Evolutionary conservation across 768 basidiomycete genomes (phyloP).

Genomic region (Lactarius pseudohatsudake): DNA sequence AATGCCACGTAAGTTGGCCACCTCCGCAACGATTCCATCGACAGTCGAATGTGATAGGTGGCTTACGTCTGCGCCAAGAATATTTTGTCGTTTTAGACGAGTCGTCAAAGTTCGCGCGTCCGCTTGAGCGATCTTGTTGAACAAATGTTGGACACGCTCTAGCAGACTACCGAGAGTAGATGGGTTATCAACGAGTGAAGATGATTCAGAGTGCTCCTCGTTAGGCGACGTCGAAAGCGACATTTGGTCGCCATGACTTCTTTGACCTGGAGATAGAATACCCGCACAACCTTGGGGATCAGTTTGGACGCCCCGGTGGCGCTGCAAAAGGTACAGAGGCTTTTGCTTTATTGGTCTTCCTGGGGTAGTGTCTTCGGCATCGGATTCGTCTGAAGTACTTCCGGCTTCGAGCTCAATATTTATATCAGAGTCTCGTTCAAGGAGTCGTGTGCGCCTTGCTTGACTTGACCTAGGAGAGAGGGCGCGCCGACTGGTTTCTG

Average conservation of each 20-base stretch:
- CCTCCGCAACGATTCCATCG: conserved; percentile 68
- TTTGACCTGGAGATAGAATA: conserved; percentile 36
- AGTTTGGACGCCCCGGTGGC: conserved; percentile 61
- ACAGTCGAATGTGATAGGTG: conserved; percentile 86
- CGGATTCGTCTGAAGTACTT: conserved; percentile 14
- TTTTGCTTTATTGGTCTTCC: neutral
- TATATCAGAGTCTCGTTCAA: conserved; percentile 35
- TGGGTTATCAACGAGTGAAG: conserved; percentile 61
- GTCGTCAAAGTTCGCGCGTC: conserved; percentile 88
- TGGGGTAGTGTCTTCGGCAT: conserved; percentile 10
- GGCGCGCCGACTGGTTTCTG: conserved; percentile 44
- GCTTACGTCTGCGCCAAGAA: conserved; percentile 80
- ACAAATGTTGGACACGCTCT: conserved; percentile 62
- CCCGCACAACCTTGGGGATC: conserved; percentile 41
- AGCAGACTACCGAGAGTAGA: conserved; percentile 53
- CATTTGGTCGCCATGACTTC: conserved; percentile 26
- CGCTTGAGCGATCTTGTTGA: conserved; percentile 64
- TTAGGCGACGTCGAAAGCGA: conserved; percentile 46
- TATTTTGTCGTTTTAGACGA: conserved; percentile 86
- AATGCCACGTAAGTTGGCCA: conserved; percentile 62
- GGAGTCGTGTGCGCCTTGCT: conserved; percentile 26
- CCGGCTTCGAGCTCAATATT: conserved; percentile 14
- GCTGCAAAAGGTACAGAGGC: conserved; percentile 1
- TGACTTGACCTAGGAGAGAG: conserved; percentile 43
- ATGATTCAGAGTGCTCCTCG: conserved; percentile 72